Evolutionary conservation across 495 filamentous ascomycete genomes (phyloP), one percentile per base, ranked within the genome.

Genomic region (Staphylotrichum longicolle): DNA sequence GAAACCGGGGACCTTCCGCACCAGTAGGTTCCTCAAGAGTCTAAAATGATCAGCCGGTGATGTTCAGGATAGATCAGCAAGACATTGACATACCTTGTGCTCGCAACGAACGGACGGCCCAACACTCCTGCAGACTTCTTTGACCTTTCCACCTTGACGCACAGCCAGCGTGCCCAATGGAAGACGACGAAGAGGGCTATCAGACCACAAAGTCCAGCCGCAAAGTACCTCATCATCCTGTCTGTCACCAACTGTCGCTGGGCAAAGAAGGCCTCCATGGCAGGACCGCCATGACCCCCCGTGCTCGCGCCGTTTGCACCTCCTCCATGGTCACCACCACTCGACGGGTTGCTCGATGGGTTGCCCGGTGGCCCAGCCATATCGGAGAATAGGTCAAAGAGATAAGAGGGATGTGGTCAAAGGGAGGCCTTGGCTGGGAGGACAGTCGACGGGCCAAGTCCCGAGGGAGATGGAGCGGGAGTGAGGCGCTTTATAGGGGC

Each of bases 111-210:
- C 3, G 72, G 72, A 12, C 59, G 63, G 7, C 64, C 61, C 11
- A 72, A 15, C 4, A 47, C 20, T 14, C 68, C 57, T 1, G 58
- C 45, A 2, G 58, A 45, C 33, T 63, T 63, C 39, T 52, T 66
- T 2, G 68, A 67, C 15, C 58, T 47, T 49, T 66, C 63, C 10
- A 65, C n/a, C 42, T 60, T 68, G 11, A 66, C 67, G 35, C 64
- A 65, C 4, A 72, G n/a, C 62, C 72, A 70, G 27, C 74, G 72
- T 14, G 72, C 55, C 78, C 78, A 82, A 57, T 82, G 79, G 42
- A 74, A 71, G 44, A 83, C n/a, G 15, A 80, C 74, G 63, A 83
- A 83, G 53, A 83, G 45, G 44, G 67, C 77, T 15, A 83, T 76
- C n/a, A 85, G 73, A 7, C 75, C 75, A 51, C 70, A 72, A 5